These are phyloP conservation scores for Coleophoma eucalyptorum DNA, from an alignment of 2,329 filamentous ascomycete species.

Conservation along the genomic window DNA sequence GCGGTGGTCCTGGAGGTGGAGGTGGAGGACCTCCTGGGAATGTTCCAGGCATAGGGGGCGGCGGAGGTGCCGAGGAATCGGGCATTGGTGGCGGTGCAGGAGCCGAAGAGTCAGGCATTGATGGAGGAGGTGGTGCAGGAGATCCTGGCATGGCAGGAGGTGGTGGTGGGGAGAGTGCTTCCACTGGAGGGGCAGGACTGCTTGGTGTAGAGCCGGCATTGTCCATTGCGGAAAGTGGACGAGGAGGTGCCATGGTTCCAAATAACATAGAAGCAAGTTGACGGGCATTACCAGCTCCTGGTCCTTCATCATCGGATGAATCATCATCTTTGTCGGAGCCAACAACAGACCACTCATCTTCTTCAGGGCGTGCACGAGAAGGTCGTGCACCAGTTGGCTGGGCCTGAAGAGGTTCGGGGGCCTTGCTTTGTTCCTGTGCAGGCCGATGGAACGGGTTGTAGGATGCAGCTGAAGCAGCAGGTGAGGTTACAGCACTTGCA, in stretches of 20 bases:
- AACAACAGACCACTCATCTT: slow-evolving; percentile 78
- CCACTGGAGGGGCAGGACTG: slow-evolving; percentile 29
- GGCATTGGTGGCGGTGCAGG: slow-evolving; percentile 45
- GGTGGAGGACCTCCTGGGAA: slow-evolving; percentile 32
- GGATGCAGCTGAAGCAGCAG: slow-evolving; percentile 54
- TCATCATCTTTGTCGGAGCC: slow-evolving; percentile 76
- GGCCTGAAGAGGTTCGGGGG: slow-evolving; percentile 36
- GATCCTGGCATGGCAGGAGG: slow-evolving; percentile 31
- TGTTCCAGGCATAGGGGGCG: slow-evolving; percentile 30
- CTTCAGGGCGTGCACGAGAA: slow-evolving; percentile 54
- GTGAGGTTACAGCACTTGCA: slow-evolving; percentile 38
- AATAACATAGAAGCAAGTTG: slow-evolving; percentile 94
- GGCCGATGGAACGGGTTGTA: slow-evolving; percentile 96
- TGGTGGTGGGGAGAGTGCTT: too few relatives aligned
- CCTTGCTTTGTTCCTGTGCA: slow-evolving; percentile 44
- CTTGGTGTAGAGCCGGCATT: slow-evolving; percentile 45
- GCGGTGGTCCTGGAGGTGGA: slow-evolving; percentile 37
- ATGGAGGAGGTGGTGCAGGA: slow-evolving; percentile 35
- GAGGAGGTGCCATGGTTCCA: slow-evolving; percentile 92
- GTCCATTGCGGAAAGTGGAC: slow-evolving; percentile 79
- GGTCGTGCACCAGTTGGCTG: slow-evolving; percentile 40
- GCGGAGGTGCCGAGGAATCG: slow-evolving; percentile 31
- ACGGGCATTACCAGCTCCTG: slow-evolving; percentile 79
- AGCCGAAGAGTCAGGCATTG: too few relatives aligned
- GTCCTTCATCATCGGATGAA: slow-evolving; percentile 70